These are phyloP conservation scores for Annulohypoxylon nitens DNA, from an alignment of 495 filamentous ascomycete genomes.

Conservation along the genomic window DNA sequence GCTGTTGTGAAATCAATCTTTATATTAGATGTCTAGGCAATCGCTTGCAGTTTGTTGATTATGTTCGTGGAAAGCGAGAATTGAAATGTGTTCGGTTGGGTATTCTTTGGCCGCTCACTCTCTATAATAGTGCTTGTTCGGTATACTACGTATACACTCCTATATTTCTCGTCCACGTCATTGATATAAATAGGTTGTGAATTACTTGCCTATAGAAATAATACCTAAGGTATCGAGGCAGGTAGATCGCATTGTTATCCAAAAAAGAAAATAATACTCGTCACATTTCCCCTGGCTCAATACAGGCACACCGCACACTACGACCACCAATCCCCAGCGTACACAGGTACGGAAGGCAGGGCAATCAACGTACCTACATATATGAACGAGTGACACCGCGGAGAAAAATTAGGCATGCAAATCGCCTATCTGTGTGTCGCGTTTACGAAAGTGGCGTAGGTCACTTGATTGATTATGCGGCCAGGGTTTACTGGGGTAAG, in stretches of 20 bases:
- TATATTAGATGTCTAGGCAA: neutral
- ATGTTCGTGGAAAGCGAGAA: no score
- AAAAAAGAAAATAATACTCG: neutral
- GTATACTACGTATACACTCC: no score
- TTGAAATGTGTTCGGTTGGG: no score
- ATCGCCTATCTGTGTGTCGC: neutral
- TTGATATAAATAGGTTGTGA: no score
- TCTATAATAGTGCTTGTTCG: no score
- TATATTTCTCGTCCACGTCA: no score
- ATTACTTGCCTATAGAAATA: no score
- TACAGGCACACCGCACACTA: no score
- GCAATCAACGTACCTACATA: neutral
- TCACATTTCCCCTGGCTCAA: constrained; percentile 2
- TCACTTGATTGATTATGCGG: neutral
- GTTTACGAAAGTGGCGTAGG: neutral
- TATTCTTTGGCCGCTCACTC: no score
- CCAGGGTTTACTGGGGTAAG: neutral
- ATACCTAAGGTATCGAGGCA: neutral
- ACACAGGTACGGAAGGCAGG: neutral
- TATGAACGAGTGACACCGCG: neutral
- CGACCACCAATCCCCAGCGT: neutral
- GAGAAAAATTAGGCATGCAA: neutral
- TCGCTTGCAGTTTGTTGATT: neutral
- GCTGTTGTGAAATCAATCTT: constrained; percentile 6
- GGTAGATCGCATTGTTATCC: no score